Evolutionary conservation across 495 filamentous ascomycete species (phyloP), one percentile per base, ranked within the genome.

Genomic region (Halenospora varia): DNA sequence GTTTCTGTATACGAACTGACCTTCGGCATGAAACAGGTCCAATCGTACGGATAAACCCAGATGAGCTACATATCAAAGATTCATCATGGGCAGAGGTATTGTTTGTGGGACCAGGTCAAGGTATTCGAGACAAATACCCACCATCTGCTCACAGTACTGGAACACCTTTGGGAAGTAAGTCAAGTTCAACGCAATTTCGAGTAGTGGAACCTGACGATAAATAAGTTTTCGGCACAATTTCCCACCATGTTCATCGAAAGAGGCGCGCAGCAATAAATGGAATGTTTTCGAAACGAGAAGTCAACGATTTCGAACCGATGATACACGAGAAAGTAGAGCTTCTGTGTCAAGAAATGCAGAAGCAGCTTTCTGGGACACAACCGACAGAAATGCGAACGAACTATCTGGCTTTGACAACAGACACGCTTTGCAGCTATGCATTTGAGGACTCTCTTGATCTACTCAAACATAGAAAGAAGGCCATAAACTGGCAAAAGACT

Each of bases 41-140:
- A 8, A 82, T 86, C 47, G 69, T 84, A 10, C 76, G 83, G 17
- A 82, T 85, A 66, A 79, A 68, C 44, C 81, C 84, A 0, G 57
- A 75, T 47, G 82, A 85, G 53, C 45, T 86, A 0, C 80, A 82
- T 55, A 71, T 84, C 58, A 63, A 71, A 39, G 78, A 83, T 50
- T 4, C 17, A 2, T 11, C 2, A 39, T 10, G 25, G 39, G 20
- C 22, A n/a, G 48, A 29, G 56, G n/a, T 8, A 46, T 17, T 8
- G n/a, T 46, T 9, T 20, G 17, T 20, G 42, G 6, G 2, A 24
- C 53, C 23, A 59, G 48, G n/a, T 53, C 25, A 17, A 23, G 19
- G 10, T 47, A 25, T 15, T 47, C 22, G 48, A 29, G 48, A 51
- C 17, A 51, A 51, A 51, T 51, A 17, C 6, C 25, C 4, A 6